Evolutionary conservation across 306 rosid genomes (phyloP).

Genomic region (Cicer cuneatum): DNA sequence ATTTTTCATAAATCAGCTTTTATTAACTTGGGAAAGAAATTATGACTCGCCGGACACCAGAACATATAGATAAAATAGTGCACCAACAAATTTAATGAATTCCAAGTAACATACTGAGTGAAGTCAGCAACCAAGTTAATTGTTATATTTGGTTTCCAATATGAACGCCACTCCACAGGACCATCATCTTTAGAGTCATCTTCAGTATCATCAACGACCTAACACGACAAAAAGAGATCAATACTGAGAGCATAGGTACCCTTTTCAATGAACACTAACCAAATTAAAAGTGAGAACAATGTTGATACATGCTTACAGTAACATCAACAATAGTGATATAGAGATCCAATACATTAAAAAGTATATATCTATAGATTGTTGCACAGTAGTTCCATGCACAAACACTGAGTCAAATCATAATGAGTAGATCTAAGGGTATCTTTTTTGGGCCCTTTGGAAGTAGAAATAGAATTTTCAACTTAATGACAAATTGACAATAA

Average conservation of each 20-base stretch:
- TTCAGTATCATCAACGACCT: conserved; percentile 70
- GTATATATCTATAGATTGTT: not conserved
- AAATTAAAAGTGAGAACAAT: conserved; percentile 27
- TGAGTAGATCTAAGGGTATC: not conserved
- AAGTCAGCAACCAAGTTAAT: conserved; percentile 93
- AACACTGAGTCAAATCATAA: conserved; percentile 28
- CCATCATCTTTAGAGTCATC: conserved; percentile 66
- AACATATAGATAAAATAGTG: not conserved
- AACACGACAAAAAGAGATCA: conserved; percentile 46
- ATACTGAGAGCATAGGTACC: conserved; percentile 32
- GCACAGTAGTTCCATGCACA: not conserved
- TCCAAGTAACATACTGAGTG: conserved; percentile 64
- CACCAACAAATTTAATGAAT: conserved; percentile 22
- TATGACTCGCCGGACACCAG: not conserved
- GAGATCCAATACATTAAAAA: not conserved
- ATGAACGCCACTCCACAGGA: conserved; percentile 82
- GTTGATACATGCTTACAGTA: not conserved
- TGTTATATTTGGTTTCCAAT: conserved; percentile 90
- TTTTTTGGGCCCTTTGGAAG: not conserved
- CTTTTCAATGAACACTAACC: conserved; percentile 6
- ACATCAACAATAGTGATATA: not conserved
- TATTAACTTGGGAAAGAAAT: not conserved
- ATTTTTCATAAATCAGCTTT: conserved; percentile 13
- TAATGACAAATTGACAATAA: too few species aligned
- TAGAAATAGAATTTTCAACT: too few species aligned